phyloP scores from a whole-genome alignment of 2,329 filamentous ascomycete genomes.

The Hymenoscyphus salicellus region DNA sequence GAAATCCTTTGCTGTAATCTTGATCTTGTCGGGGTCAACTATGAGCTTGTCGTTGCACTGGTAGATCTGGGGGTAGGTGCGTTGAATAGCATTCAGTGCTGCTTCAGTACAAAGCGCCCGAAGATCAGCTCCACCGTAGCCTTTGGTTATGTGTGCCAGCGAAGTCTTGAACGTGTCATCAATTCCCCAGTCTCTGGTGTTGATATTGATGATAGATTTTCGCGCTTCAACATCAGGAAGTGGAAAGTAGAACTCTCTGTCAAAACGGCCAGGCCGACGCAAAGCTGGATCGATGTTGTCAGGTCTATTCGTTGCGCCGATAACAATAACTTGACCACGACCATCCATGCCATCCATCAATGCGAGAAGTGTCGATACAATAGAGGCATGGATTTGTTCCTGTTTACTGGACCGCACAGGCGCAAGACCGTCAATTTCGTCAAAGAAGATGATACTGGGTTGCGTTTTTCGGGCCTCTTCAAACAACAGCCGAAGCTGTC shows the following conservation, averaged over 20 bases:
- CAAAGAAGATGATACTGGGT: constrained; percentile 98
- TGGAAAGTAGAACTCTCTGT: constrained; percentile 97
- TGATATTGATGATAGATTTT: constrained; percentile 86
- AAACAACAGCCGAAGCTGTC: constrained; percentile 88
- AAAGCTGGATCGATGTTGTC: constrained; percentile 97
- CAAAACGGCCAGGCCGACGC: constrained; percentile 88
- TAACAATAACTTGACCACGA: constrained; percentile 96
- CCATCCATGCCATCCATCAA: constrained; percentile 98
- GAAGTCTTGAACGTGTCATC: constrained; percentile 75
- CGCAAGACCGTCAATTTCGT: constrained; percentile 95
- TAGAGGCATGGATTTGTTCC: constrained; percentile 97
- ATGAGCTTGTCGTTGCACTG: constrained; percentile 82
- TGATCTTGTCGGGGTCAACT: constrained; percentile 81
- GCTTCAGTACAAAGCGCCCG: constrained; percentile 94
- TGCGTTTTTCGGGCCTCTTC: constrained; percentile 95
- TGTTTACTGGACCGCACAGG: constrained; percentile 97
- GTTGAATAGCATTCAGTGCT: constrained; percentile 89
- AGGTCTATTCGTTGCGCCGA: constrained; percentile 95
- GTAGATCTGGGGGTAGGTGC: constrained; percentile 96
- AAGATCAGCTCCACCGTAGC: constrained; percentile 93
- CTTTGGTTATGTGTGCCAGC: constrained; percentile 85
- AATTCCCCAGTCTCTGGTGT: constrained; percentile 91
- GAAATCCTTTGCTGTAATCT: constrained; percentile 88
- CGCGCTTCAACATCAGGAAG: constrained; percentile 78
- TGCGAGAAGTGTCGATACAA: constrained; percentile 89